Evolutionary conservation across 2,329 filamentous ascomycete species (phyloP), one percentile per base, ranked within the genome.

Genomic region (Incumbomyces lentus): DNA sequence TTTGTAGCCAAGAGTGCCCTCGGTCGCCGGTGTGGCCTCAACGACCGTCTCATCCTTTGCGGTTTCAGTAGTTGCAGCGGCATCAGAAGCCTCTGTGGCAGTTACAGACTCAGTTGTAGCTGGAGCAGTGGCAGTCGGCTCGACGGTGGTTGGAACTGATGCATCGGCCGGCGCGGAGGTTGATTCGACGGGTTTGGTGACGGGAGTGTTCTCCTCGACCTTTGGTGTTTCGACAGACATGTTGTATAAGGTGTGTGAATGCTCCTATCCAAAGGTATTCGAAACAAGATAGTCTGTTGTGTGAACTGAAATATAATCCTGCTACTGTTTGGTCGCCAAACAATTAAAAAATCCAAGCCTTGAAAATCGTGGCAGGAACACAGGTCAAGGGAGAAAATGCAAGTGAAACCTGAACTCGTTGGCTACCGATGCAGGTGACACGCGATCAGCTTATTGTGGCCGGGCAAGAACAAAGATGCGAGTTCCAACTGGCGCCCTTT

Each of bases 1-100:
- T 80, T 95, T 95, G 82, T 94, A 86, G 66, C 85, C 84, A 45
- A 96, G 78, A 58, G 79, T 73, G 52, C 89, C 90, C 49, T 49
- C 26, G 46, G 59, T 58, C 39, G 54, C 53, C 44, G 52, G 44
- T 34, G 52, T 54, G 37, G 52, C 44, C 45, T 62, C 59, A 46
- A 17, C 33, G 4, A 60, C 57, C 52, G 62, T 43, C 37, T 49
- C 49, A 22, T 18, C 14, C 16, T 18, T 26, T 10, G 38, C 38
- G 6, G 12, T 13, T 22, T 22, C 26, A n/a, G 17, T 29, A 36
- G 44, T 33, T 42, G 47, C 30, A 35, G 41, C 44, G 34, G 45
- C 34, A 22, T 41, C 35, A 2, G 33, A 40, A 6, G 44, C 14
- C 19, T 48, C 52, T 22, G 49, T 48, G 34, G 54, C 52, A 37